phyloP scores from a whole-genome alignment of 1,284 basidiomycete species.

The Irpex sp. region DNA sequence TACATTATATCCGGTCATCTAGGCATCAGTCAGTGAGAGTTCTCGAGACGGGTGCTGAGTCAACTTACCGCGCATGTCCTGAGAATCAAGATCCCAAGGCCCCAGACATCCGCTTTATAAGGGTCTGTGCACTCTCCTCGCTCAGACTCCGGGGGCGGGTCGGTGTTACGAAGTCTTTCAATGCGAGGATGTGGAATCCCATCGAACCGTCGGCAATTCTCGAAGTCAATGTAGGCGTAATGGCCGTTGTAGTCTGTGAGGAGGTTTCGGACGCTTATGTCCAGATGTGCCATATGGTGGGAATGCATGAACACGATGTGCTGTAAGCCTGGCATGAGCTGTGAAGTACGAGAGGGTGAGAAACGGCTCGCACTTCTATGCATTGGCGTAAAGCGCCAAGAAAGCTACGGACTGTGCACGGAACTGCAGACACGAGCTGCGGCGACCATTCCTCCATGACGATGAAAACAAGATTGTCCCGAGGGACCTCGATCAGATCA shows the following conservation, averaged over 20 bases:
- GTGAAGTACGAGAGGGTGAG: constrained; percentile 2
- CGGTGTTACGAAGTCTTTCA: constrained; percentile 48
- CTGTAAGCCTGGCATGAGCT: constrained; percentile 29
- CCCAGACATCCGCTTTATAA: constrained; percentile 71
- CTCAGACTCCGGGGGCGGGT: constrained; percentile 69
- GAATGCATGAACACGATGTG: constrained; percentile 68
- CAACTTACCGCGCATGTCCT: constrained; percentile 56
- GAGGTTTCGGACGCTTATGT: constrained; percentile 66
- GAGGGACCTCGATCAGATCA: constrained; percentile 51
- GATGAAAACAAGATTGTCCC: constrained; percentile 59
- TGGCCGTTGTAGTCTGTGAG: constrained; percentile 58
- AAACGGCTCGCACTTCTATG: constrained; percentile 47
- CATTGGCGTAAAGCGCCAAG: constrained; percentile 58
- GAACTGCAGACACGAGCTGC: constrained; percentile 47
- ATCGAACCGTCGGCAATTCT: constrained; percentile 55
- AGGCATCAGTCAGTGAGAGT: neutral
- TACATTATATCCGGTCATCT: constrained; percentile 45
- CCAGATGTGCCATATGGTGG: constrained; percentile 62
- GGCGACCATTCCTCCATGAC: constrained; percentile 79
- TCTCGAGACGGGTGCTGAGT: neutral
- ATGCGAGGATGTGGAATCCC: constrained; percentile 35
- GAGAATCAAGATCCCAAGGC: constrained; percentile 58
- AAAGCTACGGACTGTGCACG: constrained; percentile 50
- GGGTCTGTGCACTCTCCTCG: constrained; percentile 47
- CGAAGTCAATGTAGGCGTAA: constrained; percentile 73